Conservation (phyloP, 2,329 filamentous ascomycete species). For the Cladosporium velox region DNA sequence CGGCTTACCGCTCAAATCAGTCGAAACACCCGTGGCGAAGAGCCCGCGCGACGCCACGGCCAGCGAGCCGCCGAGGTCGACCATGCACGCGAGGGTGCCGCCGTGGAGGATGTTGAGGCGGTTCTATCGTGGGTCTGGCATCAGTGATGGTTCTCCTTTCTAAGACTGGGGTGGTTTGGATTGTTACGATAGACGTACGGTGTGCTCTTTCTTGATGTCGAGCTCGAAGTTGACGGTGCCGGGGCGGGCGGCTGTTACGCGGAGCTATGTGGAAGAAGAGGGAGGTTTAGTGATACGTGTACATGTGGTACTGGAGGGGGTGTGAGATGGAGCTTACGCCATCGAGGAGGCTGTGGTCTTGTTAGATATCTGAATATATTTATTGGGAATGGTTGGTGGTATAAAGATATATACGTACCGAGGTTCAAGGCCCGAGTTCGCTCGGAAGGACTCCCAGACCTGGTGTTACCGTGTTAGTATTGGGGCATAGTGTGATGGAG, state of each 20-base stretch:
- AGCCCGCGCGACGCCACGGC: constrained; percentile 66
- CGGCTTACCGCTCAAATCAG: constrained; percentile 60
- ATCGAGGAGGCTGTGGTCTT: constrained; percentile 43
- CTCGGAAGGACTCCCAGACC: constrained; percentile 84
- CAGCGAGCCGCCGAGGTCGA: constrained; percentile 66
- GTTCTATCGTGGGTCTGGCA: constrained; percentile 46
- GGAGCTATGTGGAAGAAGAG: no score
- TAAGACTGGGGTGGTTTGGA: no score
- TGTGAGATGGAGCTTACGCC: no score
- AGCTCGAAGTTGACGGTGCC: constrained; percentile 76
- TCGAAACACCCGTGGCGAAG: constrained; percentile 67
- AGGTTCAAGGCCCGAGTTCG: constrained; percentile 83
- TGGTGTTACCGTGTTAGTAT: constrained; percentile 42
- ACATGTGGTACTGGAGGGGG: no score
- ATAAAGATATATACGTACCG: constrained; percentile 58
- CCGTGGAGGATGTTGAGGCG: constrained; percentile 75
- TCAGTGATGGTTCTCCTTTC: no score
- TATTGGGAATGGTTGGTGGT: neutral
- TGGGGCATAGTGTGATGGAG: no score
- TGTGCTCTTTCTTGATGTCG: constrained; percentile 73
- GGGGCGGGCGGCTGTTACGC: constrained; percentile 63
- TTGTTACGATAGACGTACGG: no score
- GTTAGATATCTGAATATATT: neutral
- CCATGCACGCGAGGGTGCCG: constrained; percentile 75
- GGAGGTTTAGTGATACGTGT: no score